Percentiles rank a stretch among this genome's conserved stretches.
Conservation (phyloP, 2,329 filamentous ascomycete genomes). For the Colletotrichum sp. region DNA sequence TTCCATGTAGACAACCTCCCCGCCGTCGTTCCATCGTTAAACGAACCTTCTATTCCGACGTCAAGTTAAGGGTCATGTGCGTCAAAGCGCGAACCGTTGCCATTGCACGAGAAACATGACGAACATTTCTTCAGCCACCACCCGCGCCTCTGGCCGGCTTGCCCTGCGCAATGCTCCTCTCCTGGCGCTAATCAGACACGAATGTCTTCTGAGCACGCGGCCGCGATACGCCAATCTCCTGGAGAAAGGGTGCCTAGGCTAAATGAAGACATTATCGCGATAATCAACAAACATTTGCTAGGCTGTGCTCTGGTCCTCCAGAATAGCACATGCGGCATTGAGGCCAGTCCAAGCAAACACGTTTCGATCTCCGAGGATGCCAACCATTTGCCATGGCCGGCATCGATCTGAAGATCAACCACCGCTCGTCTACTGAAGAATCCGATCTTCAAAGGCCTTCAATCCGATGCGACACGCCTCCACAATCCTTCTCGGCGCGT, state of each 20-base stretch:
- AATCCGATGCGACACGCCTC: neutral
- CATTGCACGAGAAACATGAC: neutral
- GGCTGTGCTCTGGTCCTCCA: neutral
- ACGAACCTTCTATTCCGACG: neutral
- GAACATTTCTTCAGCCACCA: neutral
- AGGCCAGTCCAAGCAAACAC: neutral
- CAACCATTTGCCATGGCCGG: neutral
- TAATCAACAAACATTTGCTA: neutral
- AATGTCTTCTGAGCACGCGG: neutral
- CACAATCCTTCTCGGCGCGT: neutral
- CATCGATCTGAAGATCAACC: slow-evolving; percentile 7
- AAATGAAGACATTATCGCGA: neutral
- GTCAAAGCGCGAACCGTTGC: slow-evolving; percentile 3
- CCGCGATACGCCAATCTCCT: neutral
- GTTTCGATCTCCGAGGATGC: neutral
- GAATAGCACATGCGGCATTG: neutral
- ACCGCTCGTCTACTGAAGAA: neutral
- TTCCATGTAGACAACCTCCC: neutral
- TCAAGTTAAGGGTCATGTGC: neutral
- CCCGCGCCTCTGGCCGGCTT: neutral
- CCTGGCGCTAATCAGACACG: neutral
- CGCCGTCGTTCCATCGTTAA: neutral
- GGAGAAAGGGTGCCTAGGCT: neutral
- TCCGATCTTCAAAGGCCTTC: neutral
- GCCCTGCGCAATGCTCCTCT: neutral